Evolutionary conservation across 345 rosid species (phyloP), one percentile per base, ranked within the genome.

Genomic region (Rhizophora apiculata): DNA sequence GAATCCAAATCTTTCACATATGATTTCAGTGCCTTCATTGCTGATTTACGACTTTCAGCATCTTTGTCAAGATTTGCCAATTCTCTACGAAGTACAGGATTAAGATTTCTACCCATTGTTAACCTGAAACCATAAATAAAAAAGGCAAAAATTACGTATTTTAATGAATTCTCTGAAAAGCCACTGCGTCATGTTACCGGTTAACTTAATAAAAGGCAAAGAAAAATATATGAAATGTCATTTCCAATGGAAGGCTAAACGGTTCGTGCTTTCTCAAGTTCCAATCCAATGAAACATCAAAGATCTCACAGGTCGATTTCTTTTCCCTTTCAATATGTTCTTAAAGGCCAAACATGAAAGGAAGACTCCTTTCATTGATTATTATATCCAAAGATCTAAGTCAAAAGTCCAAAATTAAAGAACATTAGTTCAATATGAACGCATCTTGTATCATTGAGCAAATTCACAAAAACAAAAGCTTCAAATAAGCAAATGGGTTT

Each of bases 41-140:
- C 91, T 30, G 89, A 82, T 83, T 83, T 90, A 65, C 85, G 85
- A 55, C 89, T 84, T 21, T 85, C 91, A 24, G 88, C 87, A 78
- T 88, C 99, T 81, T 85, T 90, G 69, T 90, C 97, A 62, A 96
- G 93, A 80, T 92, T 96, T 18, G 81, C 89, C 76, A 96, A 67
- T 75, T 92, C 97, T 73, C 77, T 79, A 49, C 82, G 83, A 73
- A 96, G 78, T 8, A 85, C 76, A 0, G 98, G 87, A 75, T 86
- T 88, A 27, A 92, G 85, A 86, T 80, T 85, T 82, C 83, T 87
- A 60, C 88, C 89, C 97, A 88, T 88, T 69, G 32, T 32, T 36
- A 15, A 63, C 77, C 89, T 85, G 70, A 51, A 68, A 74, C 21
- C 64, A 66, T 60, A 15, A 72, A 43, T 15, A 43, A 11, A 43